These are phyloP conservation scores for Cubamyces lactineus DNA, from an alignment of 768 basidiomycete species.

Conservation along the genomic window DNA sequence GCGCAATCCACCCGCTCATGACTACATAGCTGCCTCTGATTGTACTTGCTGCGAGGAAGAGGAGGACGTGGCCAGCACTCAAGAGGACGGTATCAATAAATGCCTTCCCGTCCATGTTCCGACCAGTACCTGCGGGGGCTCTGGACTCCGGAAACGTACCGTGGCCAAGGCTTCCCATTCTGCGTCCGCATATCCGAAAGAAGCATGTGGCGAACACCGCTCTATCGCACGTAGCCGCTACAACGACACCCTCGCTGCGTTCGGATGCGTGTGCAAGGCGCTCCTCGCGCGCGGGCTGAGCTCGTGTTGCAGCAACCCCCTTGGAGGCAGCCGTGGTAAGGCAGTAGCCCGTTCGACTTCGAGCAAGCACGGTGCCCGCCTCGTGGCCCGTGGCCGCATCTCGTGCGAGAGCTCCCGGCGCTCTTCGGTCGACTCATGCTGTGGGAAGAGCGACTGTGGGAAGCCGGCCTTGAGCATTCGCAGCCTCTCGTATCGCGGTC, in stretches of 20 bases:
- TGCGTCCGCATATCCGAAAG: conserved; percentile 16
- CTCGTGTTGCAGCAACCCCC: conserved; percentile 30
- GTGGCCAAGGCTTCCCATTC: conserved; percentile 1
- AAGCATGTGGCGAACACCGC: conserved; percentile 33
- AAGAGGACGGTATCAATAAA: background rate
- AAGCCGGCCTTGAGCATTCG: conserved; percentile 13
- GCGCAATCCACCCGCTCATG: background rate
- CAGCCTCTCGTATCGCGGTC: conserved; percentile 13
- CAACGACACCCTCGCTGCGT: conserved; percentile 33
- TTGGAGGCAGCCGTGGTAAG: background rate
- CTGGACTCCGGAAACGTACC: conserved; percentile 27
- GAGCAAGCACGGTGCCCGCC: conserved; percentile 9
- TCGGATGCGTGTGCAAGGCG: conserved; percentile 36
- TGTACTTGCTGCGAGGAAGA: conserved; percentile 11
- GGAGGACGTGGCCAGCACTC: background rate
- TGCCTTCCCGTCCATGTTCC: background rate
- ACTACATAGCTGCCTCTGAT: background rate
- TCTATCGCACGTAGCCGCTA: conserved; percentile 32
- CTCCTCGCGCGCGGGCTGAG: conserved; percentile 33
- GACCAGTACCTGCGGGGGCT: background rate
- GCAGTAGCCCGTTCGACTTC: conserved; percentile 4
- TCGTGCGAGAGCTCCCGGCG: conserved; percentile 12
- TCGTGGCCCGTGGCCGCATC: background rate
- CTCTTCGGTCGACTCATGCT: conserved; percentile 28
- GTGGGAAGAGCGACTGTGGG: conserved; percentile 22